Conservation (phyloP, 225 moss, liverwort and hornwort species). For the Bryum argenteum region DNA sequence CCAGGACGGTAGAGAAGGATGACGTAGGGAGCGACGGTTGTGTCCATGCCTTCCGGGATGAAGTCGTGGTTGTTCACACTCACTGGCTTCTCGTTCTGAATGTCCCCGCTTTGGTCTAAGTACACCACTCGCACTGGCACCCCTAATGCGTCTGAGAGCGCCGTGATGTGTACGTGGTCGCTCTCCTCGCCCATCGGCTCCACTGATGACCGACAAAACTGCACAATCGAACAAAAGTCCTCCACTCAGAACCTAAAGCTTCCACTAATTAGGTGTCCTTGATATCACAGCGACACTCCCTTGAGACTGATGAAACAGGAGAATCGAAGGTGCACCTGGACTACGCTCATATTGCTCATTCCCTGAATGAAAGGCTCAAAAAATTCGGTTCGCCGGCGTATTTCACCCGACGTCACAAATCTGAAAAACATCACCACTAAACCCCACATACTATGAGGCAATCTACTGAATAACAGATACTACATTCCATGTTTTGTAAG, state of each 20-base stretch:
- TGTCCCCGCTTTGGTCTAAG: conserved; percentile 85
- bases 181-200: conserved; percentile 99
- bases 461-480: not conserved
- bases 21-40: conserved; percentile 53
- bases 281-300: too few species aligned
- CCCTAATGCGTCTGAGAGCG: conserved; percentile 92
- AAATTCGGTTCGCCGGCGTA: conserved; percentile 80
- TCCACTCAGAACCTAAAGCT: too few species aligned
- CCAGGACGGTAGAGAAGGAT: conserved; percentile 88
- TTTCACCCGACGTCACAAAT: conserved; percentile 94
- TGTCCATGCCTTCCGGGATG: conserved; percentile 54
- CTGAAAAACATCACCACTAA: conserved; percentile 99
- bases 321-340: conserved; percentile 66
- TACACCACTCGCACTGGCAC: conserved; percentile 96
- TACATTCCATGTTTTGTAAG: not conserved
- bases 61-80: conserved; percentile 97
- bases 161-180: conserved; percentile 96
- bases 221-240: conserved; percentile 19
- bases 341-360: conserved; percentile 86
- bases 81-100: conserved; percentile 64
- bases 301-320: not conserved
- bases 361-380: conserved; percentile 94
- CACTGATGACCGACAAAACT: conserved; percentile 98
- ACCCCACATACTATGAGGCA: conserved; percentile 45
- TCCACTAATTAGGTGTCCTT: too few species aligned